Base-by-base conservation (phyloP, 2,329 filamentous ascomycete species). In the Aspergillus sp. region DNA sequence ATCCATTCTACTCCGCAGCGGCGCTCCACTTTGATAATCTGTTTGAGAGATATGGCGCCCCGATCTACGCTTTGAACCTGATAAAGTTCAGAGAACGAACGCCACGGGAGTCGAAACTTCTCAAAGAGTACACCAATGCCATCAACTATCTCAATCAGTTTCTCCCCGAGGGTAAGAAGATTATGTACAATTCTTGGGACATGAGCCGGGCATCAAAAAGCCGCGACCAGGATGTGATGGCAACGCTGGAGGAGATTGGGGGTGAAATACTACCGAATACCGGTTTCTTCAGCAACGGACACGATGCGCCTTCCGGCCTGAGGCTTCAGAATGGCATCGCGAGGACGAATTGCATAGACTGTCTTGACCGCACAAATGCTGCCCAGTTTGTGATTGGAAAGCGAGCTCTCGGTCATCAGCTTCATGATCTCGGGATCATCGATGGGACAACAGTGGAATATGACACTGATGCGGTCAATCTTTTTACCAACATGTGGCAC, bases 301-400 rank as follows among this genome's bases (percentile, higher is more conserved):
- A 88, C 41, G 74, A 77, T 20, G 69, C 71, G 2, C 75, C 76
- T 24, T 74, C 73, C 13, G 69, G 74, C 3, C 69, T 82, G 3
- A 74, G 71, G 19, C 75, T 91, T 2, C 91, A 98, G 55, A 94
- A 94, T 44, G 91, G 91, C 7, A 75, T 98, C 25, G 89, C 86
- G 7, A 76, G 91, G 36, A 98, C 91, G 1, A 98, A 98, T 53
- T 98, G 91, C 57, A 96, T 98, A 48, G 91, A 98, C 59, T 98
- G 91, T 51, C 71, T 98, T 1, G 91, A 98, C 59, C 80, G 91
- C 14, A 98, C 91, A 6, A 98, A 98, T 54, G 91, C 91, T 2
- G 91, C 91, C 2, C 91, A 98, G 53, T 98, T 96, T 47, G 88
- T 98, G 17, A 93, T 98, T 48, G 91, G 86, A 4, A 98, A 98